Evolutionary conservation across 2,329 filamentous ascomycete species (phyloP).

Genomic region (Venturia oleaginea): DNA sequence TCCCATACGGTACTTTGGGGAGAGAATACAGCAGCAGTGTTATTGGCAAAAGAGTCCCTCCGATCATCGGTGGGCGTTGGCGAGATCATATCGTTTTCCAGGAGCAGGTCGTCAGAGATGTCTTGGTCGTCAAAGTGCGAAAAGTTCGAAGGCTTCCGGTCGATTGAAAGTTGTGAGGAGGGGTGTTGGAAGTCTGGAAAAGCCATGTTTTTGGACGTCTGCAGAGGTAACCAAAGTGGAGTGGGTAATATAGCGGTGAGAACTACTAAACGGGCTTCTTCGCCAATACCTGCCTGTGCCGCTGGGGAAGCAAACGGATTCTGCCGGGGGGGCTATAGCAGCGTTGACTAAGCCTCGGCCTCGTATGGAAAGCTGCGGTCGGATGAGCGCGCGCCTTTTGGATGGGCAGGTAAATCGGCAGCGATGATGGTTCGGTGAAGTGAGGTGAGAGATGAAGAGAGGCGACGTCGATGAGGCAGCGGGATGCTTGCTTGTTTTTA

Average conservation of each 20-base stretch:
- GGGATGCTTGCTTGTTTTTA: constrained; percentile 5
- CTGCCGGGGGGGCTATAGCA: constrained; percentile 11
- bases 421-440: neutral
- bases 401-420: neutral
- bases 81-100: constrained; percentile 43
- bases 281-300: constrained; percentile 10
- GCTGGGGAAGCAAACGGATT: constrained; percentile 10
- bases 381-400: neutral
- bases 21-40: constrained; percentile 41
- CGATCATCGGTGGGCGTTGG: constrained; percentile 32
- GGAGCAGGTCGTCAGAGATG: constrained; percentile 40
- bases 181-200: constrained; percentile 28
- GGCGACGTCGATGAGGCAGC: neutral
- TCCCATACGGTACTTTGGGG: constrained; percentile 42
- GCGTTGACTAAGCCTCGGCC: constrained; percentile 11
- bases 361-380: neutral
- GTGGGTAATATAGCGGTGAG: constrained; percentile 13
- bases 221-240: constrained; percentile 1
- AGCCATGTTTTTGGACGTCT: constrained; percentile 24
- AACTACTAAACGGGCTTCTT: constrained; percentile 3
- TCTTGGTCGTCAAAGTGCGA: constrained; percentile 40
- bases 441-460: neutral
- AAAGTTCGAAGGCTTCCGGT: constrained; percentile 30
- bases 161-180: constrained; percentile 26
- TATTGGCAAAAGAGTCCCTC: constrained; percentile 38